Evolutionary conservation across 2,329 filamentous ascomycete species (phyloP).

Genomic region (Colletotrichum destructivum): DNA sequence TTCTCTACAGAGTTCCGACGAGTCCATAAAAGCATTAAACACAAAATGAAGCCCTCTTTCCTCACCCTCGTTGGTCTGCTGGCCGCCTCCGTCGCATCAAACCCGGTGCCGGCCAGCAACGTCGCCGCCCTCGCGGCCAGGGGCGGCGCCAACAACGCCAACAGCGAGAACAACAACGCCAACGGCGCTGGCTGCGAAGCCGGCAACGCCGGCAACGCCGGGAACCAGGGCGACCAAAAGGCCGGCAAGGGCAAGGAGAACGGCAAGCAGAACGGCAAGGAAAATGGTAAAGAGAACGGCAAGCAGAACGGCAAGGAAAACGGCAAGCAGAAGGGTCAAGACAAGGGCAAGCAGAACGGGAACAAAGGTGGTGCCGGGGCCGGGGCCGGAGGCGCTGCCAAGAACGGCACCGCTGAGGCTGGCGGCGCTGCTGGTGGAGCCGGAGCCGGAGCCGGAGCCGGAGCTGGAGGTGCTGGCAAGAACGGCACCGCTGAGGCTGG

Average conservation of each 20-base stretch:
- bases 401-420: constrained; percentile 25
- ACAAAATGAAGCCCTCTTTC: constrained; percentile 32
- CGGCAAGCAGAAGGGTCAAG: background rate
- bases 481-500: constrained; percentile 24
- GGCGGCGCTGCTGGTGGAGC: constrained; percentile 9
- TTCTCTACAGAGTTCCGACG: constrained; percentile 5
- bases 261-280: background rate
- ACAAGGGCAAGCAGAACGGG: background rate
- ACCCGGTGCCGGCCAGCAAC: constrained; percentile 12
- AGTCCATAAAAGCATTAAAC: background rate
- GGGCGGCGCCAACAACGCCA: background rate
- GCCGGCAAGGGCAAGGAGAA: constrained; percentile 9
- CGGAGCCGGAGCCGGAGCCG: background rate
- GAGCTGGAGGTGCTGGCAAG: constrained; percentile 19
- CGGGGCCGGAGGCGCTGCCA: constrained; percentile 15
- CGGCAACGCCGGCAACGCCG: background rate
- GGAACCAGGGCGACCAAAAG: background rate
- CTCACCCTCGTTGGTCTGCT: constrained; percentile 32
- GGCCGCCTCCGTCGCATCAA: constrained; percentile 33
- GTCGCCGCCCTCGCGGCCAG: background rate
- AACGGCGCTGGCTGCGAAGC: background rate
- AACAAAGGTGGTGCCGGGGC: background rate
- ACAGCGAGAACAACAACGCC: background rate
- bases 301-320: background rate
- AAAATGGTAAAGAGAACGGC: background rate